Conservation (phyloP, 108 stramenopile genomes). For the Cyclotella baltica region DNA sequence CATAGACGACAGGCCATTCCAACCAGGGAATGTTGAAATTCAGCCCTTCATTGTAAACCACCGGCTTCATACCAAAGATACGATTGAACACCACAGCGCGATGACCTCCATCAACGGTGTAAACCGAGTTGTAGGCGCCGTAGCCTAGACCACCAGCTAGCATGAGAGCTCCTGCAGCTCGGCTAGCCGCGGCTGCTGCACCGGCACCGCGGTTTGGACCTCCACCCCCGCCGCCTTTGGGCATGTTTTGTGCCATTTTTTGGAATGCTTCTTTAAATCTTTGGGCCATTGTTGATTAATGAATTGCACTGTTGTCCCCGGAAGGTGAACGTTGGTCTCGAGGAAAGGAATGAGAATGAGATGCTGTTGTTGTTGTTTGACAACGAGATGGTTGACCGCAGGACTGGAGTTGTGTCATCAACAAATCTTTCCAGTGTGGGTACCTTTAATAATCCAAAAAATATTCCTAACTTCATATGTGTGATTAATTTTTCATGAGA, state of each 20-base stretch:
- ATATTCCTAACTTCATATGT: too few species aligned
- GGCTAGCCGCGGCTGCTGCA: slow-evolving; percentile 81
- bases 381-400: slow-evolving; percentile 22
- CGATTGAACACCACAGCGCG: slow-evolving; percentile 97
- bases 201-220: slow-evolving; percentile 61
- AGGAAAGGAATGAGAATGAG: not conserved
- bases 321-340: too few species aligned
- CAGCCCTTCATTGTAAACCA: slow-evolving; percentile 93
- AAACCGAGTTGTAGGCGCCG: slow-evolving; percentile 93
- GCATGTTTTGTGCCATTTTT: slow-evolving; percentile 78
- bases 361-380: not conserved
- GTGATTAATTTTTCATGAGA: too few species aligned
- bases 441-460: too few species aligned
- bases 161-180: slow-evolving; percentile 73
- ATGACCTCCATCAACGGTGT: slow-evolving; percentile 97
- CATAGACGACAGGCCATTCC: slow-evolving; percentile 95
- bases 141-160: slow-evolving; percentile 86
- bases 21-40: slow-evolving; percentile 99
- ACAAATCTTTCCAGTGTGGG: too few species aligned
- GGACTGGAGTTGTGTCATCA: too few species aligned
- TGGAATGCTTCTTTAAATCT: slow-evolving; percentile 86
- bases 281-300: slow-evolving; percentile 67
- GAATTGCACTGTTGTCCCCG: not conserved
- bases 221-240: slow-evolving; percentile 77
- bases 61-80: slow-evolving; percentile 91